Base-by-base conservation (phyloP, 805 yeast species). In the Starmerella geochares region DNA sequence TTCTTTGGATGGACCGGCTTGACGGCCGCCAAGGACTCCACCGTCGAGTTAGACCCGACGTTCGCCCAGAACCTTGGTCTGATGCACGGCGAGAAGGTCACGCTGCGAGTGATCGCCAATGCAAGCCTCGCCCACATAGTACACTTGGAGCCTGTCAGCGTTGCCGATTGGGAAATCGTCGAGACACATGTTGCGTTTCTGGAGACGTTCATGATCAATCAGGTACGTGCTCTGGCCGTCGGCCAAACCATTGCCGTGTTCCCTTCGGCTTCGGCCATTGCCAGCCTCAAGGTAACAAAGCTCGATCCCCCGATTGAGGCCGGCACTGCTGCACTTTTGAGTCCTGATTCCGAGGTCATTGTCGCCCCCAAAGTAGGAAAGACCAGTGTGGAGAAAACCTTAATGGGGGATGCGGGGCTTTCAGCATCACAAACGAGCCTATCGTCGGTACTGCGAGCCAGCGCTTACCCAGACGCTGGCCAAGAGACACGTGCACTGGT, bases 131-230 rank as follows among this genome's bases (percentile, higher is more conserved):
- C 86, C 0, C 68, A 71, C 5, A 76, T 79, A 3, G 79, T 88
- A 2, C 79, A 77, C 59, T 72, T 90, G 39, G 95, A 85, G 59
- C 97, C 97, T 0, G 66, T 75, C 17, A 73, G 85, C 0, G 65
- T 80, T 1, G 73, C 81, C 4, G 98, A 90, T 62, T 90, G 96
- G 96, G 96, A 88, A 56, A 68, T 85, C 24, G 83, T 87, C 2
- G 95, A 88, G 61, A 65, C 83, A 2, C 84, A 90, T 64, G 90
- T 95, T 2, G 78, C 75, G 25, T 76, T 73, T 37, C 73, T 90
- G 23, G 96, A 90, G 61, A 77, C 79, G 41, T 76, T 77, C 54
- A 72, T 88, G 58, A 67, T 90, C 31, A 77, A 80, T 49, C 96
- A 90, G 62, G 79, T 94, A 0, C 71, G 96, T 51, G 82, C 88